Conservation (phyloP, 2,329 filamentous ascomycete species). For the Stachybotrys chlorohalonatus region DNA sequence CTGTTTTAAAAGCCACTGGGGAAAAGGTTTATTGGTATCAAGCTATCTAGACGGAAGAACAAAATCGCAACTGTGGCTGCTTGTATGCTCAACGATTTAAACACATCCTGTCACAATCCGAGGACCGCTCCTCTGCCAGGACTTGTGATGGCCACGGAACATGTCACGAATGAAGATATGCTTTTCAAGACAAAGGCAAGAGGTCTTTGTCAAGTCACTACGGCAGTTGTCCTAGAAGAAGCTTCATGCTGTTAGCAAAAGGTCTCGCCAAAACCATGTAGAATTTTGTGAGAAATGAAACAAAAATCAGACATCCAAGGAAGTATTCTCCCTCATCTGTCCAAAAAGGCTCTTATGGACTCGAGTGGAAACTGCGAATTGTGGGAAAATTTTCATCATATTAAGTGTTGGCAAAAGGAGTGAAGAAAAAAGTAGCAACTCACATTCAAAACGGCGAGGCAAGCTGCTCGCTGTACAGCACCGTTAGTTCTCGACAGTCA, state of each 20-base stretch:
- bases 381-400: constrained; percentile 67
- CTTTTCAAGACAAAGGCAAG: too few species aligned
- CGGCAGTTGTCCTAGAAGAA: neutral
- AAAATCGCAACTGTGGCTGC: too few species aligned
- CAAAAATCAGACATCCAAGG: constrained; percentile 64
- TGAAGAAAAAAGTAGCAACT: constrained; percentile 3
- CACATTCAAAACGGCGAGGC: neutral
- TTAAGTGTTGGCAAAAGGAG: constrained; percentile 9
- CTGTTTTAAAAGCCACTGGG: neutral
- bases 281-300: constrained; percentile 8
- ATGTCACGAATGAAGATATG: too few species aligned
- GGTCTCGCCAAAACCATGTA: neutral
- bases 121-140: too few species aligned
- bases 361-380: constrained; percentile 89
- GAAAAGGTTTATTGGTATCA: neutral
- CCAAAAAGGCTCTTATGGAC: constrained; percentile 57
- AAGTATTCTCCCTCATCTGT: constrained; percentile 61
- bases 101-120: too few species aligned
- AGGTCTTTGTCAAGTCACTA: neutral
- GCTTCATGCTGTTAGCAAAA: neutral
- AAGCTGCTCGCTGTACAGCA: too few species aligned
- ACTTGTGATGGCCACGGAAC: too few species aligned
- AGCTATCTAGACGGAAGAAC: too few species aligned
- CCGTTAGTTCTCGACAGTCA: constrained; percentile 3
- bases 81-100: too few species aligned